Evolutionary conservation across 129 eudicot genomes (phyloP), one percentile per base, ranked within the genome.

Genomic region (Artemisia tridentata): DNA sequence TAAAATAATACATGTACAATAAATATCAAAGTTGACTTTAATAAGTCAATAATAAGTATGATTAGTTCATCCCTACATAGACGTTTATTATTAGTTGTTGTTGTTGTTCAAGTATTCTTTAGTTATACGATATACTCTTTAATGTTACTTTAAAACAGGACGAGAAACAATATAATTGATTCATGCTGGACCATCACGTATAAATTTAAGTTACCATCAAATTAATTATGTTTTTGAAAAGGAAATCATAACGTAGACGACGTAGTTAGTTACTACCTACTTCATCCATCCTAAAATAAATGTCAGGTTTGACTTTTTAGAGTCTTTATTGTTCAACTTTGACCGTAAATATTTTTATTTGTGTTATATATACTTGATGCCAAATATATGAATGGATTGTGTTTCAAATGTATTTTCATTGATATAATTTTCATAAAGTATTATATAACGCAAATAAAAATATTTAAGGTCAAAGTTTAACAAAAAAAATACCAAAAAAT

Each of bases 11-110:
- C 63, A 46, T 75, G 34, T 74, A 68, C 20, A n/a, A 68, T 29
- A 2, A 49, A 31, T 49, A 15, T 11, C 11, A 14, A 48, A 18
- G 75, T 69, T 76, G 80, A 76, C 80, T 76, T 76, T 51, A 13
- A 49, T 34, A 76, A 61, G 75, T 58, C 75, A 76, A 17, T 52
- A 76, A 31, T 17, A 41, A 50, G 56, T 69, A 76, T 76, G 71
- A 76, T 66, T 69, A 76, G 75, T 41, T 38, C 70, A 70, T 69
- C 80, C 75, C 80, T 51, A 76, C 80, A 60, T 76, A 20, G 52
- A 10, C 25, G 17, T 19, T 48, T 76, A 55, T 46, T 43, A 45
- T 52, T 15, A 76, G 68, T 55, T 69, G 75, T 50, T 69, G 69
- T 68, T 76, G 52, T 50, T 61, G 43, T 69, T 68, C 70, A 76